Conservation (phyloP, 306 rosid genomes). For the Citrullus mucosospermus region DNA sequence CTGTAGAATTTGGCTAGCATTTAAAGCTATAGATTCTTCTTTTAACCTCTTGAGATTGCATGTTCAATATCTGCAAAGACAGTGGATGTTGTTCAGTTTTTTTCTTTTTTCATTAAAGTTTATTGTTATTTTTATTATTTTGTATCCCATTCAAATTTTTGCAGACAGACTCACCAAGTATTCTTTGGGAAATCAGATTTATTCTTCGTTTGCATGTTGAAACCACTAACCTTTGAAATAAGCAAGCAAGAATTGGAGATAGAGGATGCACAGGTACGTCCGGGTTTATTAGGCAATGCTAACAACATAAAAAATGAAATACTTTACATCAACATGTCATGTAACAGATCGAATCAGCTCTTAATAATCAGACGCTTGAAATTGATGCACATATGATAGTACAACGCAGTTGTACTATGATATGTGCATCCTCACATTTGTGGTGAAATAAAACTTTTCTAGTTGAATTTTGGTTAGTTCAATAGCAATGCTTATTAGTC, state of each 20-base stretch:
- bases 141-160: constrained; percentile 3
- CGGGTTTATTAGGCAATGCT: background rate
- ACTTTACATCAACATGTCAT: background rate
- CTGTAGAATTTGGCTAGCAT: background rate
- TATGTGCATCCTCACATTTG: no score
- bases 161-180: constrained; percentile 60
- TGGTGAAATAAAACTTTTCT: background rate
- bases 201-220: constrained; percentile 67
- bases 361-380: background rate
- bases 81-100: background rate
- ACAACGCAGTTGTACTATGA: no score
- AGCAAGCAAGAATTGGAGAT: constrained; percentile 60
- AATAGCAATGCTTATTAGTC: background rate
- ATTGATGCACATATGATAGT: background rate
- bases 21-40: background rate
- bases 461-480: background rate
- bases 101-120: background rate
- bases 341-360: background rate
- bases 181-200: constrained; percentile 81
- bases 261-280: constrained; percentile 61
- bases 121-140: background rate
- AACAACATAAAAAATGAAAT: background rate
- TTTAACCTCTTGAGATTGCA: background rate
- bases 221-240: constrained; percentile 50
- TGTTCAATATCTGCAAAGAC: background rate